Conservation (phyloP, 257 asterid genomes). For the Solanum etuberosum region DNA sequence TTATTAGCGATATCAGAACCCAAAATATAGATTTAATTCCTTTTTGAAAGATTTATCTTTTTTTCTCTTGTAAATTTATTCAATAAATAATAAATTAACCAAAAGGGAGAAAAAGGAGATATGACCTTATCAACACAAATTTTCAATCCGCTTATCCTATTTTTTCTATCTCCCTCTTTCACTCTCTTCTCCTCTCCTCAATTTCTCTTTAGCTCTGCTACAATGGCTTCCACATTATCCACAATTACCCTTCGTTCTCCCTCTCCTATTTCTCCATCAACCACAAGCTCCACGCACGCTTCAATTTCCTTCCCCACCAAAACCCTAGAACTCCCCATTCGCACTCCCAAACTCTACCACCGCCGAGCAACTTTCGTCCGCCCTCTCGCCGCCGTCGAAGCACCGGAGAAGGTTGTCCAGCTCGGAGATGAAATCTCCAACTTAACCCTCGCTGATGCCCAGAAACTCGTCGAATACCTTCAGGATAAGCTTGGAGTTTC, state of each 20-base stretch:
- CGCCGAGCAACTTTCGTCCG: conserved; percentile 37
- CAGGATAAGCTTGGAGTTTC: conserved; percentile 93
- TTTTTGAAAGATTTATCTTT: not conserved
- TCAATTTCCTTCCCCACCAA: conserved; percentile 23
- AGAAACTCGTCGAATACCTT: conserved; percentile 89
- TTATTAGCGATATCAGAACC: not conserved
- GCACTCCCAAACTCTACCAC: conserved; percentile 16
- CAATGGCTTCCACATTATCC: conserved; percentile 63
- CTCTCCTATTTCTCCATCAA: conserved; percentile 15
- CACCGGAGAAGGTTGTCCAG: conserved; percentile 68
- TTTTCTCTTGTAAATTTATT: not conserved
- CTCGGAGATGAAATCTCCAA: conserved; percentile 76
- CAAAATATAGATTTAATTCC: not conserved
- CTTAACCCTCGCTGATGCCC: conserved; percentile 78
- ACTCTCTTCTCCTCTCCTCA: not conserved
- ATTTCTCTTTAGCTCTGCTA: not conserved
- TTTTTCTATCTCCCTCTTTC: not conserved
- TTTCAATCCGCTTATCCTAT: not conserved
- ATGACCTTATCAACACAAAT: not conserved
- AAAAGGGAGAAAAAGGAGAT: too few species aligned
- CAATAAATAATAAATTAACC: not conserved
- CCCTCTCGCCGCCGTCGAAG: conserved; percentile 66
- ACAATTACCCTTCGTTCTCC: conserved; percentile 29
- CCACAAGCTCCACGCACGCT: conserved; percentile 10
- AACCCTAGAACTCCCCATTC: conserved; percentile 23